Conservation (phyloP, 768 basidiomycete species). For the Phaffia tasmanica region DNA sequence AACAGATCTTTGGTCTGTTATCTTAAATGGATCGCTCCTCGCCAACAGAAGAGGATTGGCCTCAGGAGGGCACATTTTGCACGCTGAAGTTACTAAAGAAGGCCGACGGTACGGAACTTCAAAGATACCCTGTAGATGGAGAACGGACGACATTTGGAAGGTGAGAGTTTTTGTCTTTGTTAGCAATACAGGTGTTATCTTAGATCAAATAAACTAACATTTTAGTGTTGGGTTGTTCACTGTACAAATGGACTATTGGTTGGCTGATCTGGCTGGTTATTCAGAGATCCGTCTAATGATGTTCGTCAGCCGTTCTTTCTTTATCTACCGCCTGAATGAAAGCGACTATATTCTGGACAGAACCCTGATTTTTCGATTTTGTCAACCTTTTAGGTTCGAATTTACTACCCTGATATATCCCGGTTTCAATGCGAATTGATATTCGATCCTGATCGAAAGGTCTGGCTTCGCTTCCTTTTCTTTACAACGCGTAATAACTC, state of each 20-base stretch:
- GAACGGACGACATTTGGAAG: conserved; percentile 22
- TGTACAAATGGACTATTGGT: neutral
- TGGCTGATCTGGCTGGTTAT: neutral
- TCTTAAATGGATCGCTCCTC: too few species aligned
- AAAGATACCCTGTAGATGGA: conserved; percentile 23
- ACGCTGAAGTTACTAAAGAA: conserved; percentile 22
- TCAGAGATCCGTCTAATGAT: neutral
- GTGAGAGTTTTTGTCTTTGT: neutral
- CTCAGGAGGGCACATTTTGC: conserved; percentile 22
- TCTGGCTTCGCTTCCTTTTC: neutral
- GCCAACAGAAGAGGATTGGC: conserved; percentile 4
- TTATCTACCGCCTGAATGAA: neutral
- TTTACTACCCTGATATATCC: conserved; percentile 25
- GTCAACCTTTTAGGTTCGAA: conserved; percentile 13
- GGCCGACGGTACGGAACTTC: conserved; percentile 22
- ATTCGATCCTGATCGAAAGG: conserved; percentile 16
- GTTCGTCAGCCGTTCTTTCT: neutral
- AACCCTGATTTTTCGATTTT: neutral
- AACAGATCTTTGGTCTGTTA: too few species aligned
- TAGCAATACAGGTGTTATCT: neutral
- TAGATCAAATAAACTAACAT: too few species aligned
- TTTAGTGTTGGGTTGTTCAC: too few species aligned
- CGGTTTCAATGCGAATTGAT: conserved; percentile 18
- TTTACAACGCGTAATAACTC: neutral
- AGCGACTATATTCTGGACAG: neutral